Conservation (phyloP, 176 grass and related monocot genomes). For the Aechmea fasciata region DNA sequence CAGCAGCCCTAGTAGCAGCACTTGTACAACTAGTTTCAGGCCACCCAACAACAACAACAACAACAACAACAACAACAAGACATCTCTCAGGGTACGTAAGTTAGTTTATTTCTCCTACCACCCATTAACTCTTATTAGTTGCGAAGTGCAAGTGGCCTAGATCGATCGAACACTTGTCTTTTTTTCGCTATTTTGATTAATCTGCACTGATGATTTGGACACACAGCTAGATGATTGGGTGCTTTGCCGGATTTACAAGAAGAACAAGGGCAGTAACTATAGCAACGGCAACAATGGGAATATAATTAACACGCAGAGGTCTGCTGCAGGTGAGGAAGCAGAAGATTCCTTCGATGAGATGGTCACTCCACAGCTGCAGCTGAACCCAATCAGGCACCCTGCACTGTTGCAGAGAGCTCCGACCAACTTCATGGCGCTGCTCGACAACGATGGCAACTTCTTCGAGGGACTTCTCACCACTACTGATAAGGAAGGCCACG, state of each 20-base stretch:
- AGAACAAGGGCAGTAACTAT: conserved; percentile 37
- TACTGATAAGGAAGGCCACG: conserved; percentile 16
- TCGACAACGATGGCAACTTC: conserved; percentile 62
- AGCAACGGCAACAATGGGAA: conserved; percentile 6
- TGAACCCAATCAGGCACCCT: not conserved
- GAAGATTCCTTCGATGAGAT: conserved; percentile 47
- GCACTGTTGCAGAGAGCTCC: conserved; percentile 12
- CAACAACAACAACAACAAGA: conserved; percentile 27
- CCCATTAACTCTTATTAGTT: not conserved
- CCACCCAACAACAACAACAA: conserved; percentile 3
- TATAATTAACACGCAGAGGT: not conserved
- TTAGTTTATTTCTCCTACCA: not conserved
- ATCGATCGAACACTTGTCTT: too few species aligned
- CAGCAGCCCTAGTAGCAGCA: not conserved
- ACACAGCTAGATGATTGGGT: conserved; percentile 96
- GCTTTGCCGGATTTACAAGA: conserved; percentile 97
- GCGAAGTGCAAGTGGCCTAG: conserved; percentile 8
- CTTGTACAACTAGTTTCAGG: conserved; percentile 1
- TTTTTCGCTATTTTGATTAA: not conserved
- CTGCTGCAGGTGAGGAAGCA: conserved; percentile 29
- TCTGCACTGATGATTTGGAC: not conserved
- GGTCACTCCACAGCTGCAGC: conserved; percentile 9
- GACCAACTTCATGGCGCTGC: conserved; percentile 22
- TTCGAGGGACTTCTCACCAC: conserved; percentile 47
- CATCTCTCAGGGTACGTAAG: conserved; percentile 63